Conservation (phyloP, 805 yeast genomes). For the Nakazawaea molendinolei region DNA sequence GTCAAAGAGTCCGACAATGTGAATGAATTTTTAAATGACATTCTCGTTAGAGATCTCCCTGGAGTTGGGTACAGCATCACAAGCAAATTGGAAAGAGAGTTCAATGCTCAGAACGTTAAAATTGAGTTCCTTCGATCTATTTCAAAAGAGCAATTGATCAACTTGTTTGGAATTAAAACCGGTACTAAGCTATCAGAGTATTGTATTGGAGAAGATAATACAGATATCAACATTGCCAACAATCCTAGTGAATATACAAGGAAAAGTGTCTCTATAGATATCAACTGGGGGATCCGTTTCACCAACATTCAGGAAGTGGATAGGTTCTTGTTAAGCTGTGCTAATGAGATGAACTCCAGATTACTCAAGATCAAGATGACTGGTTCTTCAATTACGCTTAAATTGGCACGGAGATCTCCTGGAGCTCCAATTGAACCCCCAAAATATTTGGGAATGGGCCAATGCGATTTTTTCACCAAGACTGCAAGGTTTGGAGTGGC, state of each 20-base stretch:
- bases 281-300: conserved; percentile 87
- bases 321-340: conserved; percentile 48
- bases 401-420: conserved; percentile 55
- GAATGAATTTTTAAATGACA: conserved; percentile 27
- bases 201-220: conserved; percentile 61
- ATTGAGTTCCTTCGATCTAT: conserved; percentile 34
- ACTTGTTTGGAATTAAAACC: conserved; percentile 59
- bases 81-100: conserved; percentile 34
- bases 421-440: conserved; percentile 71
- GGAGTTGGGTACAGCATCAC: conserved; percentile 55
- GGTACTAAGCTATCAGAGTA: conserved; percentile 58
- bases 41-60: conserved; percentile 42
- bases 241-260: conserved; percentile 48
- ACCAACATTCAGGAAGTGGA: conserved; percentile 55
- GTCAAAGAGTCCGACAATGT: conserved; percentile 18
- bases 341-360: conserved; percentile 53
- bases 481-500: conserved; percentile 54
- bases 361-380: conserved; percentile 37
- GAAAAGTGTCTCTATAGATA: conserved; percentile 80
- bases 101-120: conserved; percentile 20
- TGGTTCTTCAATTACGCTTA: conserved; percentile 58
- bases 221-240: conserved; percentile 46
- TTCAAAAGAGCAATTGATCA: conserved; percentile 30
- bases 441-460: conserved; percentile 81
- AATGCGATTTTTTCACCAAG: conserved; percentile 58